These are phyloP conservation scores for Eutrema heterophyllum DNA, from an alignment of 345 rosid species.

Conservation along the genomic window DNA sequence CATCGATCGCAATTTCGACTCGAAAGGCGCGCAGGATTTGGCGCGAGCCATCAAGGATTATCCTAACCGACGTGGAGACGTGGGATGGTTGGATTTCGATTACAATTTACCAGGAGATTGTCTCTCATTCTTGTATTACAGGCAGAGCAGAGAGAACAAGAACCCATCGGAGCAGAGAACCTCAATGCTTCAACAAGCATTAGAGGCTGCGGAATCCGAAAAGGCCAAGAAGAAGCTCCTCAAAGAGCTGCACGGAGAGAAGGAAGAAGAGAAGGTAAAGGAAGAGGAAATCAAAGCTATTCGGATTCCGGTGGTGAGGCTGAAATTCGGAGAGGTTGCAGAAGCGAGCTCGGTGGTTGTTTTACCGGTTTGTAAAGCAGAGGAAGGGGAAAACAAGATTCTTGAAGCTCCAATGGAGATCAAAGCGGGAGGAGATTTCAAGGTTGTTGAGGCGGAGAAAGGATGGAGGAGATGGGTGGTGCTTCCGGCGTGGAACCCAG, in stretches of 20 bases:
- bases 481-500: constrained; percentile 65
- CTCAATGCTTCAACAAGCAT: constrained; percentile 47
- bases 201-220: constrained; percentile 57
- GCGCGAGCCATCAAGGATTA: constrained; percentile 86
- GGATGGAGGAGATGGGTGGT: constrained; percentile 92
- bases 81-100: constrained; percentile 59
- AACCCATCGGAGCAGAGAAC: constrained; percentile 52
- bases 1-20: constrained; percentile 41
- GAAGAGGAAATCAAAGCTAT: constrained; percentile 17
- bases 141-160: constrained; percentile 67
- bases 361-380: constrained; percentile 71
- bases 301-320: constrained; percentile 66
- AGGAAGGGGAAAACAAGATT: constrained; percentile 45
- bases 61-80: constrained; percentile 66
- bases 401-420: constrained; percentile 63
- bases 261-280: constrained; percentile 21
- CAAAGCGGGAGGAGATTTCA: constrained; percentile 56
- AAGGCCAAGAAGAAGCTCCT: constrained; percentile 44
- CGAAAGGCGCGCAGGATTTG: constrained; percentile 55
- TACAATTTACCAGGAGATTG: constrained; percentile 76
- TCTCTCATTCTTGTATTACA: constrained; percentile 59
- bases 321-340: constrained; percentile 74
- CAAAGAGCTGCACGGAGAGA: constrained; percentile 40
- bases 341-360: constrained; percentile 61
- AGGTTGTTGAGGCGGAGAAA: constrained; percentile 70